Evolutionary conservation across 768 basidiomycete genomes (phyloP), one percentile per base, ranked within the genome.

Genomic region (Kwoniella botswanensis): DNA sequence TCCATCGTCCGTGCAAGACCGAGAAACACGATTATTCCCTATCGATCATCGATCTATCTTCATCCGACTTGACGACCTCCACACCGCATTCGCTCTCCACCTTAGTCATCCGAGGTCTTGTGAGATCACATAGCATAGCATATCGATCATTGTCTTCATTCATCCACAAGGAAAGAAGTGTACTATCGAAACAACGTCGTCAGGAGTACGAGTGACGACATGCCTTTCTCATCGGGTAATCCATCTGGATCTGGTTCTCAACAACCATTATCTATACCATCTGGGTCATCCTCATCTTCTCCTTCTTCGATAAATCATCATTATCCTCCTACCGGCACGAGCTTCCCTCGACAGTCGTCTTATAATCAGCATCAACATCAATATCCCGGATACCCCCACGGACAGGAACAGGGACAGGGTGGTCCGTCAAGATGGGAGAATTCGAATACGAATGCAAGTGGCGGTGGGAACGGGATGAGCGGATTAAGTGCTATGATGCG

Each of bases 201-300:
- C 59, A 6, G 13, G 21, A 50, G 46, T 50, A 13, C 22, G n/a
- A 43, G 42, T n/a, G 42, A 43, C 59, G 42, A 61, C 59, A 61
- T 68, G 67, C 60, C 67, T 17, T 68, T 61, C 53, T 62, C 68
- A 29, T 53, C 56, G 4, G 17, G 46, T 15, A 55, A 53, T 15
- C 68, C 62, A 12, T 53, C 26, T 54, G 52, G 46, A 56, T 44
- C n/a, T 18, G 35, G 41, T 13, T 41, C 63, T 18, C 68, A 72
- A 22, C 71, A 72, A 55, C 71, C 71, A 18, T 18, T 72, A 41
- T 68, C 67, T 5, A 72, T 72, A 21, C 71, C 71, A 6, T 72
- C 71, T 17, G 29, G 63, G 4, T 57, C 69, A 17, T 44, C 59
- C 12, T 22, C 61, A 22, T 46, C 43, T 54, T 35, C 70, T 4